Conservation (phyloP, 2,329 filamentous ascomycete species). For the Fusarium beomiforme region DNA sequence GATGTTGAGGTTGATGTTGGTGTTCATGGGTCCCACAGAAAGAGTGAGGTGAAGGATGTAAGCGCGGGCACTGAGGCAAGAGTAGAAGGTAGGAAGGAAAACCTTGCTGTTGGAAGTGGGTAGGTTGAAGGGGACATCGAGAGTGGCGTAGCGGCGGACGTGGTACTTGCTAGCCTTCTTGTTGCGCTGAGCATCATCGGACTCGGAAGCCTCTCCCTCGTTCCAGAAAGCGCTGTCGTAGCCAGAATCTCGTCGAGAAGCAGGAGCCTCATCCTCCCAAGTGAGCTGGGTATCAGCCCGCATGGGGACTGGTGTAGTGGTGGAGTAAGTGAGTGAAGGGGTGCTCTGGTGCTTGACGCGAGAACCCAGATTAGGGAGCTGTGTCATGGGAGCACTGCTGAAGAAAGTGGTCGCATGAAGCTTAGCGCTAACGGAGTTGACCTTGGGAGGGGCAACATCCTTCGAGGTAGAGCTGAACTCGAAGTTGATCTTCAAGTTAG, state of each 20-base stretch:
- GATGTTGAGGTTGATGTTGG: constrained; percentile 56
- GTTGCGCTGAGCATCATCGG: constrained; percentile 32
- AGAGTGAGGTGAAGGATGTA: constrained; percentile 63
- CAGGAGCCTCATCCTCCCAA: constrained; percentile 54
- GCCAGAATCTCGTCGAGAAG: constrained; percentile 61
- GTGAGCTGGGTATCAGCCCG: constrained; percentile 47
- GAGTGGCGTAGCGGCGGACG: constrained; percentile 52
- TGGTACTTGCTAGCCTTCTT: constrained; percentile 46
- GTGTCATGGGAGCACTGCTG: constrained; percentile 55
- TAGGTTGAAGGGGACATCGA: constrained; percentile 61
- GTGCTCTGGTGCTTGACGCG: constrained; percentile 53
- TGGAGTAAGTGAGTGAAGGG: constrained; percentile 59
- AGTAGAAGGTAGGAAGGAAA: constrained; percentile 67
- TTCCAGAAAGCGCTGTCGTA: constrained; percentile 57
- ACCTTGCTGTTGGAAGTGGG: constrained; percentile 59
- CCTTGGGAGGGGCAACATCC: constrained; percentile 57
- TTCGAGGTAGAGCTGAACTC: constrained; percentile 57
- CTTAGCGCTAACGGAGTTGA: constrained; percentile 61
- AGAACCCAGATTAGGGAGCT: constrained; percentile 62
- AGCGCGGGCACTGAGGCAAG: constrained; percentile 65
- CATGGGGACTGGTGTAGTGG: constrained; percentile 54
- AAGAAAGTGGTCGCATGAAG: constrained; percentile 64
- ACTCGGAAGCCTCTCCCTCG: constrained; percentile 50
- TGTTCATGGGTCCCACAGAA: constrained; percentile 54
- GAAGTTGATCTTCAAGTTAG: constrained; percentile 57